Evolutionary conservation across 75 land plant species (phyloP), one percentile per base, ranked within the genome.

Genomic region (Selaginella moellendorffii): DNA sequence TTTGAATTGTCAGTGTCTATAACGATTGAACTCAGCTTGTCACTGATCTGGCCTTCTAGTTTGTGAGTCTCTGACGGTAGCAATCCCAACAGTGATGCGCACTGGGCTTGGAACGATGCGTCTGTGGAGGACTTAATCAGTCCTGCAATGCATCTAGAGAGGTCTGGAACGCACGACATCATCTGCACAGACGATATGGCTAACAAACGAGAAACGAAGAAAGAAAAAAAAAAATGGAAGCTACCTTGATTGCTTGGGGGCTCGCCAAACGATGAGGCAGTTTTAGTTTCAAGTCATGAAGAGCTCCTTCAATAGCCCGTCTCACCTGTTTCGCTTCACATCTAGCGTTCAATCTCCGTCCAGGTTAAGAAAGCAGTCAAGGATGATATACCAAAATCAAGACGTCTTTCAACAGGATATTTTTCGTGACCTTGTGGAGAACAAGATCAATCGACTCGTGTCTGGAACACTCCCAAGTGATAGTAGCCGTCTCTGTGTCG

Each of bases 71-170:
- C 24, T 9, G 59, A 2, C 8, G 24, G 24, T 56, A 25, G 59
- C 51, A 56, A 56, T 5, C 59, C 59, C 5, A 56, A 5, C n/a
- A 56, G 5, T 21, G 8, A 5, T 56, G 59, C 59, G n/a, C 59
- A 56, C n/a, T 56, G 17, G n/a, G 59, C 59, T 56, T n/a, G 19
- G n/a, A 56, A 56, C 21, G n/a, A 2, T 5, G 5, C 19, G 24
- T 56, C 59, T 21, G 19, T 56, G 5, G 59, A 56, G 5, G 59
- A 56, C 24, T 56, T 56, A 2, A 56, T 24, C 19, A 56, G 24
- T 8, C 59, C 24, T 19, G 59, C 59, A 56, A 56, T 56, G 59
- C 59, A 56, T 24, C 59, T 19, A 8, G 59, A 56, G 2, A 56
- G n/a, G 9, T 56, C 59, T 8, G 59, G 59, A 9, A 25, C 59